These are phyloP conservation scores for Trichoderma atrobrunneum DNA, from an alignment of 2,329 filamentous ascomycete genomes.

Conservation along the genomic window DNA sequence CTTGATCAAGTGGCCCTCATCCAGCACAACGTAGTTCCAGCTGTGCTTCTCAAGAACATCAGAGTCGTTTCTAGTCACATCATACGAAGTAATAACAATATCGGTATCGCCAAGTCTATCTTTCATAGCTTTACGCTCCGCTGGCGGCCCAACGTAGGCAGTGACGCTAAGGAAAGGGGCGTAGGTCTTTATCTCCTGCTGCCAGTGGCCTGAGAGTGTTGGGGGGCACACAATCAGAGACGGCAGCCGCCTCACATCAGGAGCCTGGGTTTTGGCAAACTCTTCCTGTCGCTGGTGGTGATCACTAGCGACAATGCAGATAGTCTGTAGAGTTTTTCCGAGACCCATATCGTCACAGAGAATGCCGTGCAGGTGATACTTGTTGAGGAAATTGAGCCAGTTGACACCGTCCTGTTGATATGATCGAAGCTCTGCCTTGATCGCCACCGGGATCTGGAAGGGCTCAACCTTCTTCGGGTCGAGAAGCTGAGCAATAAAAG, in stretches of 20 bases:
- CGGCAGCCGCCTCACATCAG: constrained; percentile 75
- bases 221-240: constrained; percentile 95
- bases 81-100: constrained; percentile 95
- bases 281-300: constrained; percentile 92
- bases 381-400: constrained; percentile 97
- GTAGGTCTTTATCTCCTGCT: constrained; percentile 94
- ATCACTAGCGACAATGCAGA: constrained; percentile 97
- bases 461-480: constrained; percentile 96
- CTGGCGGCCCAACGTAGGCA: constrained; percentile 86
- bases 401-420: constrained; percentile 99
- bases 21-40: constrained; percentile 97
- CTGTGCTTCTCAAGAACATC: constrained; percentile 77
- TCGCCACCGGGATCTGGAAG: constrained; percentile 90
- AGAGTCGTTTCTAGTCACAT: constrained; percentile 95
- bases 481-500: constrained; percentile 93
- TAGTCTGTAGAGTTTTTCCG: constrained; percentile 93
- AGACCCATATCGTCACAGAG: constrained; percentile 99
- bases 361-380: constrained; percentile 95
- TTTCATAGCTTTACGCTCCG: constrained; percentile 71
- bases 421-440: constrained; percentile 92
- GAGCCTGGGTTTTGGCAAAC: constrained; percentile 74
- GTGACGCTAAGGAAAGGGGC: constrained; percentile 89
- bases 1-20: constrained; percentile 98
- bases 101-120: constrained; percentile 73
- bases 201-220: constrained; percentile 96